Base-by-base conservation (phyloP, 345 rosid genomes). In the Lumnitzera littorea region DNA sequence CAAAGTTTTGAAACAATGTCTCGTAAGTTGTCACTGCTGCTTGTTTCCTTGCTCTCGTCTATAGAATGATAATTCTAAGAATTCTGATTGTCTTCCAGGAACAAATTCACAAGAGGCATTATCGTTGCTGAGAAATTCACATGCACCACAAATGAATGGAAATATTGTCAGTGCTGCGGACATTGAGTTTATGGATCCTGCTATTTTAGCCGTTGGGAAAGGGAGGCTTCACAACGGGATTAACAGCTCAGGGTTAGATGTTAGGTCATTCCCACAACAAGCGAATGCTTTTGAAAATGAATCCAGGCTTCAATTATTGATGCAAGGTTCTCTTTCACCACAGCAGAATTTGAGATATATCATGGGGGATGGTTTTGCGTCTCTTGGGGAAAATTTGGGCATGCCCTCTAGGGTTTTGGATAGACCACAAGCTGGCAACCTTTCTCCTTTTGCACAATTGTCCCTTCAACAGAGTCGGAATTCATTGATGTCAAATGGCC, bases 181-280 rank as follows among this genome's bases (percentile, higher is more conserved):
- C 65, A 71, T 92, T 62, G 98, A 87, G 70, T 87, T 92, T 66
- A 78, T 87, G 67, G 96, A 89, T 80, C 96, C 96, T 63, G 96
- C 96, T 57, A 89, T 92, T 70, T 77, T 92, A 74, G 96, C 96
- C 9, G 98, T 89, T 74, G 98, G 96, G 56, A 82, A 80, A 74
- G 96, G 89, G 68, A 83, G 84, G 65, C 69, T 70, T 63, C 86
- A 79, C 36, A 76, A 83, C 36, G 90, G 78, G 58, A 74, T 76
- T 64, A 78, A 65, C 69, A 78, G 58, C 55, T 62, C 77, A 24
- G 85, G 83, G 11, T 62, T 89, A 24, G 94, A 87, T 74, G 55
- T 79, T 69, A 81, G 88, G 60, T 63, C 82, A 29, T 78, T 74
- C 60, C 78, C 69, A 11, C 70, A 78, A 54, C 92, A 79, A 23